phyloP scores from a whole-genome alignment of 257 asterid species.

The Marsdenia floribunda region DNA sequence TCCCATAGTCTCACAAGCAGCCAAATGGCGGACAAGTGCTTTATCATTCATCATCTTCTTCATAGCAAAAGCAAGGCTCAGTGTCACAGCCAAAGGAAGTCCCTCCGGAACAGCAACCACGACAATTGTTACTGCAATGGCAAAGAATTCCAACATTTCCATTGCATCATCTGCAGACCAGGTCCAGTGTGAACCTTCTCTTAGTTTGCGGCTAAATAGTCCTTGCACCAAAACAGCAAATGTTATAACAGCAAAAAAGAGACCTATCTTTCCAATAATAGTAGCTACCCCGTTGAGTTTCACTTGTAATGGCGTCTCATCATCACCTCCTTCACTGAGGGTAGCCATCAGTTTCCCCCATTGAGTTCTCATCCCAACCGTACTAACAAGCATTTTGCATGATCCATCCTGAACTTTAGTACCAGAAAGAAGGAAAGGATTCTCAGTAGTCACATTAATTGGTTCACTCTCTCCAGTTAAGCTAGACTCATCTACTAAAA shows the following conservation, averaged over 20 bases:
- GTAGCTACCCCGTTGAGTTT: constrained; percentile 89
- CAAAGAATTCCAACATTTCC: constrained; percentile 82
- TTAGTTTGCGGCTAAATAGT: constrained; percentile 49
- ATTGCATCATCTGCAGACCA: constrained; percentile 74
- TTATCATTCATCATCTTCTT: constrained; percentile 94
- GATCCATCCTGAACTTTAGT: constrained; percentile 92
- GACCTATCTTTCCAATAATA: constrained; percentile 79
- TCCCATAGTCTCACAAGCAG: constrained; percentile 98
- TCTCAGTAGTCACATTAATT: constrained; percentile 49
- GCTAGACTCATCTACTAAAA: constrained; percentile 75
- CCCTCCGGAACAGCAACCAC: constrained; percentile 99
- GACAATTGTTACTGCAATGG: constrained; percentile 92
- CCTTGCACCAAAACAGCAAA: constrained; percentile 83
- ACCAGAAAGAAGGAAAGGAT: constrained; percentile 84
- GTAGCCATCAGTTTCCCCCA: constrained; percentile 97
- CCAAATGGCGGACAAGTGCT: constrained; percentile 86
- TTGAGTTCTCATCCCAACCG: constrained; percentile 94
- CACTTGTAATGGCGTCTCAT: constrained; percentile 89
- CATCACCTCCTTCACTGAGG: constrained; percentile 86
- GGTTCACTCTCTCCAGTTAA: constrained; percentile 93
- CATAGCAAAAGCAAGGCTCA: constrained; percentile 96
- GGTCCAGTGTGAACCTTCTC: constrained; percentile 47
- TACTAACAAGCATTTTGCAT: constrained; percentile 79
- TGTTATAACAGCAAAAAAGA: constrained; percentile 80
- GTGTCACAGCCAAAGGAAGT: constrained; percentile 84